Conservation (phyloP, 371 early-diverging fungal genomes). For the Mucor plumbeus region DNA sequence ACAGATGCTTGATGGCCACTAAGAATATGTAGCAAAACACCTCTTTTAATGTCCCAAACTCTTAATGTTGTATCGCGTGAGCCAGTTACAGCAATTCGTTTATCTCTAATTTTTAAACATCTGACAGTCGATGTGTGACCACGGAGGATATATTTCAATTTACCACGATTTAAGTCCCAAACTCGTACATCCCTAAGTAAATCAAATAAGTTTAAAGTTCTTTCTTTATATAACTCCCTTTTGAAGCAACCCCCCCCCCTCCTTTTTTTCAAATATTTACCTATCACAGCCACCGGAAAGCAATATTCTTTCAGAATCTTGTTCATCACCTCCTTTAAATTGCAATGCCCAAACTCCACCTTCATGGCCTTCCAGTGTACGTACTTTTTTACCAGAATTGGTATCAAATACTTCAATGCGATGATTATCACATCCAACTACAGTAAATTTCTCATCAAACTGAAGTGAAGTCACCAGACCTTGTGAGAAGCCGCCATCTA, state of each 20-base stretch:
- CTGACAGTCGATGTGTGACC: conserved; percentile 94
- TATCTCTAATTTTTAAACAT: conserved; percentile 76
- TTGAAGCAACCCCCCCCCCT: background rate
- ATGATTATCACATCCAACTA: conserved; percentile 85
- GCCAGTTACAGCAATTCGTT: conserved; percentile 80
- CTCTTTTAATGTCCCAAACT: conserved; percentile 82
- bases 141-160: conserved; percentile 76
- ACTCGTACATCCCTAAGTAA: conserved; percentile 75
- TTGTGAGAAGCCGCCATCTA: conserved; percentile 75
- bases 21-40: conserved; percentile 62
- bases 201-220: background rate
- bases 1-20: conserved; percentile 82
- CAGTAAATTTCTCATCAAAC: conserved; percentile 84
- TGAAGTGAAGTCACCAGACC: conserved; percentile 87
- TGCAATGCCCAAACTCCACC: conserved; percentile 29
- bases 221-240: conserved; percentile 10
- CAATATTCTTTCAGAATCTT: conserved; percentile 74
- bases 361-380: conserved; percentile 67
- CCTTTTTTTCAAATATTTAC: conserved; percentile 27
- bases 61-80: conserved; percentile 87
- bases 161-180: conserved; percentile 86
- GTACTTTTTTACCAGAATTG: conserved; percentile 62
- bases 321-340: conserved; percentile 46
- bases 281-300: conserved; percentile 84
- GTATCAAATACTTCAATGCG: conserved; percentile 85